A percentile compares a stretch with the other conserved stretches of the same genome.
Conservation (phyloP, 495 filamentous ascomycete species). For the Hyphodiscus hymeniophilus region DNA sequence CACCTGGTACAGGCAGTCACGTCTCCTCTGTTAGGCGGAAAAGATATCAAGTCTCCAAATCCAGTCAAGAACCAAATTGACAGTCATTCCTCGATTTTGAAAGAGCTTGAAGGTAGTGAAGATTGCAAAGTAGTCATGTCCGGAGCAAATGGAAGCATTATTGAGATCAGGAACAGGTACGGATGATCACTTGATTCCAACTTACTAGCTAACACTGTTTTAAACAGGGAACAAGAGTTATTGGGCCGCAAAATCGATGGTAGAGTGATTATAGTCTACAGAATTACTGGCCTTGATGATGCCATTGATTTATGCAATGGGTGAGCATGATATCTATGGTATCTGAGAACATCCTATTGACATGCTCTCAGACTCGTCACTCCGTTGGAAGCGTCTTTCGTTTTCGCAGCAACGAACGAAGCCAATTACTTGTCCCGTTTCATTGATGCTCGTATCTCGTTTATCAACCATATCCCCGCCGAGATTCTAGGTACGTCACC, state of each 20-base stretch:
- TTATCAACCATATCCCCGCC: slow-evolving; percentile 2
- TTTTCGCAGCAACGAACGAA: not conserved
- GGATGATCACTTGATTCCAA: not conserved
- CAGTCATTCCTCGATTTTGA: not conserved
- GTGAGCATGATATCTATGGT: too few species aligned
- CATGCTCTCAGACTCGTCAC: too few species aligned
- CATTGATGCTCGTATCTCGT: not conserved
- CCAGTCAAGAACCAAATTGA: too few species aligned
- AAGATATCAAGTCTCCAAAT: not conserved
- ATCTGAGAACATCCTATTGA: too few species aligned
- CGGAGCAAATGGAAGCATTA: not conserved
- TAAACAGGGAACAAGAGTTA: not conserved
- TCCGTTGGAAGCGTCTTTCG: not conserved
- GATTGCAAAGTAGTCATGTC: not conserved
- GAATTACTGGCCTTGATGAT: not conserved
- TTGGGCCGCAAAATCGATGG: not conserved
- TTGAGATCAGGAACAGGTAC: not conserved
- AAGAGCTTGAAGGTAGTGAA: too few species aligned
- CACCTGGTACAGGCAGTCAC: slow-evolving; percentile 3
- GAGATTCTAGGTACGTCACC: slow-evolving; percentile 2
- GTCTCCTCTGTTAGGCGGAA: not conserved
- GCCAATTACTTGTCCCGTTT: slow-evolving; percentile 2
- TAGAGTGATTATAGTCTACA: not conserved
- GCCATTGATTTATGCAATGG: not conserved
- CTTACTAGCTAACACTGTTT: not conserved